Conservation (phyloP, 345 rosid species). For the Excoecaria agallocha region DNA sequence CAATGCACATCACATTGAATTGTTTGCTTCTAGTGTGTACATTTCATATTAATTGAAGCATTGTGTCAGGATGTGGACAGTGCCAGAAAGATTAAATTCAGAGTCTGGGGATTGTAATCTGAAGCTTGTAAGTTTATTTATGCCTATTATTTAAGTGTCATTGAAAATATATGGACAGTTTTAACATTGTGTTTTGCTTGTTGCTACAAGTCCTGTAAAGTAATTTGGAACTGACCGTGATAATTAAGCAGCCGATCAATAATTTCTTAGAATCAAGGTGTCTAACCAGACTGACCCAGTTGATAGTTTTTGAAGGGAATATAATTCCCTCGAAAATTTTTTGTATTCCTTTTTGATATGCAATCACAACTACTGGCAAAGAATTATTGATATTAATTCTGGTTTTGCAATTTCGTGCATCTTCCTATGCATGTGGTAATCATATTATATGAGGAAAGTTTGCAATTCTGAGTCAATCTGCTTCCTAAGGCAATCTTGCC, state of each 20-base stretch:
- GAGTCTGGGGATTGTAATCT: conserved; percentile 27
- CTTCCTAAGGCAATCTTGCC: not conserved
- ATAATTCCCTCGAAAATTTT: too few relatives aligned
- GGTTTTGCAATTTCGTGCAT: not conserved
- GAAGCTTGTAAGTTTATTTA: conserved; percentile 38
- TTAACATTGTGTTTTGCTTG: conserved; percentile 6
- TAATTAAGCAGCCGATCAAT: not conserved
- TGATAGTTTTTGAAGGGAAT: not conserved
- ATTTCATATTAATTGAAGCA: conserved; percentile 14
- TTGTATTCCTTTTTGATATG: not conserved
- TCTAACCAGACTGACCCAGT: not conserved
- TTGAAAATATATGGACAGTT: not conserved
- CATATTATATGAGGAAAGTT: too few relatives aligned
- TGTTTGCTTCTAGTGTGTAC: not conserved
- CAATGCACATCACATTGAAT: not conserved
- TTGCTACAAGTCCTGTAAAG: not conserved
- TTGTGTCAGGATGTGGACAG: conserved; percentile 43
- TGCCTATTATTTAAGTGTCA: not conserved
- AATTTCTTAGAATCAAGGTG: not conserved
- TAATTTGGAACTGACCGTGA: not conserved
- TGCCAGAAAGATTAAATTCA: conserved; percentile 27
- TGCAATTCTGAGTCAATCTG: too few relatives aligned
- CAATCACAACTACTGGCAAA: not conserved
- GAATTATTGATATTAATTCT: not conserved
- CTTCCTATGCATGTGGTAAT: not conserved